These are phyloP conservation scores for Dothideomycetidae sp. DNA, from an alignment of 2,329 filamentous ascomycete genomes.

Conservation along the genomic window DNA sequence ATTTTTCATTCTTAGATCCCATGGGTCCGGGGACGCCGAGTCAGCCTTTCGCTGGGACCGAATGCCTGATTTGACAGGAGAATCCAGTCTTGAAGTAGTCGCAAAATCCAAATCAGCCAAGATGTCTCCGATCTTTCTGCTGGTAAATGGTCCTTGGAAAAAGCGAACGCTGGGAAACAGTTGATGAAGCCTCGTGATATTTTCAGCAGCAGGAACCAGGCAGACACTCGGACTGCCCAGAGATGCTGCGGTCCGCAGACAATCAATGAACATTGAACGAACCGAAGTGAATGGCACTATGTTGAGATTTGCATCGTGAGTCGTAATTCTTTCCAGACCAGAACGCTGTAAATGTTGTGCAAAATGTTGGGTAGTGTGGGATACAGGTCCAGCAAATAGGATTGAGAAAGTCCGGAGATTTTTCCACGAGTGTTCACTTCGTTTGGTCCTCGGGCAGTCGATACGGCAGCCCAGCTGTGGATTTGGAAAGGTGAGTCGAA, in stretches of 20 bases:
- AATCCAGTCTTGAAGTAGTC: slow-evolving; percentile 11
- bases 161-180: slow-evolving; percentile 17
- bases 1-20: not conserved
- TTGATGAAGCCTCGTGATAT: slow-evolving; percentile 14
- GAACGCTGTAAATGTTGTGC: slow-evolving; percentile 12
- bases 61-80: slow-evolving; percentile 7
- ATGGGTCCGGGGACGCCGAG: not conserved
- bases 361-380: slow-evolving; percentile 12
- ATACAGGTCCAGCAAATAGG: slow-evolving; percentile 4
- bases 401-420: slow-evolving; percentile 8
- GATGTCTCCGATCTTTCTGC: slow-evolving; percentile 14
- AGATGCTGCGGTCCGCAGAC: not conserved
- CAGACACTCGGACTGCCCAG: slow-evolving; percentile 18
- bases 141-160: slow-evolving; percentile 19
- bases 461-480: slow-evolving; percentile 16
- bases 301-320: slow-evolving; percentile 14
- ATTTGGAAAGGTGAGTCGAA: slow-evolving; percentile 22
- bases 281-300: slow-evolving; percentile 18
- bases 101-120: slow-evolving; percentile 3
- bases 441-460: not conserved
- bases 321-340: slow-evolving; percentile 9
- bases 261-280: slow-evolving; percentile 14
- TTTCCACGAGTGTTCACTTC: not conserved
- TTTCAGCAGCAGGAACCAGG: slow-evolving; percentile 17
- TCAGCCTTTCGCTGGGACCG: too few relatives aligned